A percentile compares a stretch with the other conserved stretches of the same genome.
Evolutionary conservation across 2,329 filamentous ascomycete genomes (phyloP).

Genomic region (Diaporthe australafricana): DNA sequence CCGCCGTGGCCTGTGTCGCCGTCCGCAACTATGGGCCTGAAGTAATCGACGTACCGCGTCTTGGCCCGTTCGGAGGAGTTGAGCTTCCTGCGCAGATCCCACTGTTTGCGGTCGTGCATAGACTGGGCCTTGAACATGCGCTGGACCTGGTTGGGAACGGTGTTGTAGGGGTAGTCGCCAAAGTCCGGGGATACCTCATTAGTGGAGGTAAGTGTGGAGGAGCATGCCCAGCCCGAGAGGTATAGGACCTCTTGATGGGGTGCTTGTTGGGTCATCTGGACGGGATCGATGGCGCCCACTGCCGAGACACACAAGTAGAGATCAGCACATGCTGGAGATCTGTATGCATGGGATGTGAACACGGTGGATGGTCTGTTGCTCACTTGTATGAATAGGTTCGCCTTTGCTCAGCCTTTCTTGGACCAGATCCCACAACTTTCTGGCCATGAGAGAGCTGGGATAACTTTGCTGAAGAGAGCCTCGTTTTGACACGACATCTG

Average conservation of each 20-base stretch:
- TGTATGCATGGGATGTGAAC: not conserved
- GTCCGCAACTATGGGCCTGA: constrained; percentile 95
- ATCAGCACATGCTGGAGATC: constrained; percentile 9
- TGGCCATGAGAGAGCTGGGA: constrained; percentile 92
- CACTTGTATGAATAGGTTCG: constrained; percentile 92
- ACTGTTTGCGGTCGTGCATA: constrained; percentile 96
- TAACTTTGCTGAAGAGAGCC: constrained; percentile 89
- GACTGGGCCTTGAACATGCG: constrained; percentile 96
- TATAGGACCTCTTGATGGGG: constrained; percentile 96
- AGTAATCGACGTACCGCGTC: constrained; percentile 89
- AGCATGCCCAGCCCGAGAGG: constrained; percentile 97
- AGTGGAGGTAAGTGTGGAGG: constrained; percentile 88
- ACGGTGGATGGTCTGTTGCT: not conserved
- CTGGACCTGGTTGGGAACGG: constrained; percentile 97
- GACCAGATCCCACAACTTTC: constrained; percentile 92
- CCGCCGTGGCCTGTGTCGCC: constrained; percentile 97
- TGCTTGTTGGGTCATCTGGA: constrained; percentile 99
- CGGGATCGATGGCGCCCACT: constrained; percentile 99
- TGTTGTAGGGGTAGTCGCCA: constrained; percentile 99
- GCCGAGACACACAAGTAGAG: not conserved
- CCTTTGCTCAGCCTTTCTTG: constrained; percentile 81
- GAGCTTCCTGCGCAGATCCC: constrained; percentile 85
- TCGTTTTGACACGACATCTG: constrained; percentile 92
- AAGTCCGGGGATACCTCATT: constrained; percentile 99
- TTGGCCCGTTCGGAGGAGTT: constrained; percentile 76